Base-by-base conservation (phyloP, 2,329 filamentous ascomycete genomes). In the Exophiala calicioides region DNA sequence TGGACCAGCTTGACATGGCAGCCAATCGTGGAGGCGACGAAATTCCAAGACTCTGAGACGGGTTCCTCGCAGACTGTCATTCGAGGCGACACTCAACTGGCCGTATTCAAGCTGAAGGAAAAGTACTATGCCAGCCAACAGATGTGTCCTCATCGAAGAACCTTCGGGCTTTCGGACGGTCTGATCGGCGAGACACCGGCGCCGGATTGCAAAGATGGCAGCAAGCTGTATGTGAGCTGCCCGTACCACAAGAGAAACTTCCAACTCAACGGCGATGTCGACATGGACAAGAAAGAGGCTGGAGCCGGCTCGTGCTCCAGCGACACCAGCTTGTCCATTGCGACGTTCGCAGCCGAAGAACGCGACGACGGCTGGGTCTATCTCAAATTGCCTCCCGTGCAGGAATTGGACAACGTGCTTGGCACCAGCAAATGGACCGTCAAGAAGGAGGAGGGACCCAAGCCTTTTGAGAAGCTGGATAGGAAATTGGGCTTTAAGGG, bases 71-170 rank as follows among this genome's bases (percentile, higher is more conserved):
- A 87, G 3, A 84, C 84, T 23, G 74, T 95, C 68, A 93, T 94
- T 73, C 80, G 88, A 32, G 88, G 90, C 32, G 89, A 95, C 65
- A 95, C 89, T 0, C 90, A 95, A 67, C 78, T 95, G 2, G 89
- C 90, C 5, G 73, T 95, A 42, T 95, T 90, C 80, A 86, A 89
- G 60, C 79, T 95, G 52, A 80, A 81, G 43, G 89, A 88, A 15
- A 79, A 79, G 43, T 94, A 84, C 74, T 91, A 91, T 66, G 86
- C 87, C 48, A 86, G 86, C 10, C 90, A 95, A 70, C 88, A 95
- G 64, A 95, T 95, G 90, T 95, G 90, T 65, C 90, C 90, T 7
- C 89, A 95, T 71, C 93, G 91, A 69, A 84, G 89, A 8, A 84
- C 89, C 1, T 95, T 95, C 61, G 85, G 90, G n/a, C 80, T 95